These are phyloP conservation scores for Ogataea siamensis DNA, from an alignment of 805 yeast genomes.

Conservation along the genomic window DNA sequence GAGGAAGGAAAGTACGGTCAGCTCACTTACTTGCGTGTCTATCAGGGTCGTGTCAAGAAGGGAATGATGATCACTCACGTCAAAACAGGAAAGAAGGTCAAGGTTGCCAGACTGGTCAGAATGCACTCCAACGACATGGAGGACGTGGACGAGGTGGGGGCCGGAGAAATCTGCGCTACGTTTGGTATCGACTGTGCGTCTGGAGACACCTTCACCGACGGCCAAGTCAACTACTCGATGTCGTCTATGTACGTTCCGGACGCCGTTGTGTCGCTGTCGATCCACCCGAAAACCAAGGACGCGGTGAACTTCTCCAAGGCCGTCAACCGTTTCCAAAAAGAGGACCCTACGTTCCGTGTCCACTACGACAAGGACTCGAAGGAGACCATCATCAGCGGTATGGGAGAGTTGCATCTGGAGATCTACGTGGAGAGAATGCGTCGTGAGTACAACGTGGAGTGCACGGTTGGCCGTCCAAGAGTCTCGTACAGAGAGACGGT, in stretches of 20 bases:
- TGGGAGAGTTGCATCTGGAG: slow-evolving; percentile 97
- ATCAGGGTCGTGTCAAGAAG: slow-evolving; percentile 91
- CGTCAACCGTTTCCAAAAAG: slow-evolving; percentile 94
- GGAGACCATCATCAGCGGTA: slow-evolving; percentile 92
- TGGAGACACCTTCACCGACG: slow-evolving; percentile 96
- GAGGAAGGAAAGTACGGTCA: slow-evolving; percentile 99
- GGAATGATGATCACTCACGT: slow-evolving; percentile 87
- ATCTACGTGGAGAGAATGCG: slow-evolving; percentile 97
- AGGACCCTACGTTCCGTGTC: slow-evolving; percentile 97
- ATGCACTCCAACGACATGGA: slow-evolving; percentile 99
- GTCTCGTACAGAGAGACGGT: slow-evolving; percentile 97
- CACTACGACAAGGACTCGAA: slow-evolving; percentile 86
- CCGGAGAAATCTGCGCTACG: slow-evolving; percentile 99
- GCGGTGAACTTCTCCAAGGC: slow-evolving; percentile 92
- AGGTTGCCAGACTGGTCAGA: slow-evolving; percentile 90
- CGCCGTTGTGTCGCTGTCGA: slow-evolving; percentile 92
- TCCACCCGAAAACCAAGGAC: slow-evolving; percentile 85
- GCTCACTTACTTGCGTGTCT: slow-evolving; percentile 92
- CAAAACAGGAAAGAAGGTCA: slow-evolving; percentile 89
- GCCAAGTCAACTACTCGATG: slow-evolving; percentile 79
- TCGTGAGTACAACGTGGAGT: slow-evolving; percentile 94
- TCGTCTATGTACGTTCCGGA: slow-evolving; percentile 98
- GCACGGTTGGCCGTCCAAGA: slow-evolving; percentile 95
- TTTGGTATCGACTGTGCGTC: slow-evolving; percentile 99
- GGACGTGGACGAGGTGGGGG: slow-evolving; percentile 91